Percentiles rank a stretch among this genome's conserved stretches.
phyloP scores from a whole-genome alignment of 345 rosid genomes.

The Aquilaria malaccensis region DNA sequence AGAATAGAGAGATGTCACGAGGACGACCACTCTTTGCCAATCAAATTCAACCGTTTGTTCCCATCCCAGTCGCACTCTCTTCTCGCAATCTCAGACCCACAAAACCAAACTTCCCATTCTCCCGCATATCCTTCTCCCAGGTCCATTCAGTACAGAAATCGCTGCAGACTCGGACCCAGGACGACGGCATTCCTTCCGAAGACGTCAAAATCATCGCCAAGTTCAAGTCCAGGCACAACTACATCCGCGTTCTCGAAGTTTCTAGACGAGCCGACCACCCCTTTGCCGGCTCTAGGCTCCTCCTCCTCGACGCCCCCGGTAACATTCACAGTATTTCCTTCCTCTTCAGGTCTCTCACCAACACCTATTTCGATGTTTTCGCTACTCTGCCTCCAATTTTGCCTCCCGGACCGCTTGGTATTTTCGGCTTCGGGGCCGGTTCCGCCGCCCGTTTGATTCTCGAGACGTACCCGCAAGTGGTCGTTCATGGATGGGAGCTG shows the following conservation, averaged over 20 bases:
- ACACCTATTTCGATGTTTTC: conserved; percentile 80
- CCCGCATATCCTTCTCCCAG: conserved; percentile 11
- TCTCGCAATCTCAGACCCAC: conserved; percentile 8
- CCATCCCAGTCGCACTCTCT: conserved; percentile 15
- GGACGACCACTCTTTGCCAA: conserved; percentile 11
- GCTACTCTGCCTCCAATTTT: conserved; percentile 68
- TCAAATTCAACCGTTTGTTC: conserved; percentile 16
- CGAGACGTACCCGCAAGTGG: conserved; percentile 48
- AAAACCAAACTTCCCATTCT: conserved; percentile 2
- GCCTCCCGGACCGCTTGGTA: conserved; percentile 72
- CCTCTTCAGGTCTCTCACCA: conserved; percentile 55
- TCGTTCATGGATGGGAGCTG: conserved; percentile 85
- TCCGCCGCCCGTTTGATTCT: conserved; percentile 63
- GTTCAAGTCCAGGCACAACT: conserved; percentile 75
- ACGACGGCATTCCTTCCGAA: conserved; percentile 56
- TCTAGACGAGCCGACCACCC: conserved; percentile 65
- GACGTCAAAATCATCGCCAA: conserved; percentile 61
- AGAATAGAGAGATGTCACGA: conserved; percentile 10
- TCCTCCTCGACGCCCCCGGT: conserved; percentile 70
- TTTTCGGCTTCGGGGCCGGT: conserved; percentile 88
- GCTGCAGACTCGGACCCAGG: conserved; percentile 19
- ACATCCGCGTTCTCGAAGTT: conserved; percentile 75
- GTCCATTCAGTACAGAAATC: conserved; percentile 10
- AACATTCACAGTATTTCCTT: conserved; percentile 90
- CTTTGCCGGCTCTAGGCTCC: conserved; percentile 56